These are phyloP conservation scores for Sphagnum fallax DNA, from an alignment of 228 moss, liverwort and hornwort species.

Conservation along the genomic window DNA sequence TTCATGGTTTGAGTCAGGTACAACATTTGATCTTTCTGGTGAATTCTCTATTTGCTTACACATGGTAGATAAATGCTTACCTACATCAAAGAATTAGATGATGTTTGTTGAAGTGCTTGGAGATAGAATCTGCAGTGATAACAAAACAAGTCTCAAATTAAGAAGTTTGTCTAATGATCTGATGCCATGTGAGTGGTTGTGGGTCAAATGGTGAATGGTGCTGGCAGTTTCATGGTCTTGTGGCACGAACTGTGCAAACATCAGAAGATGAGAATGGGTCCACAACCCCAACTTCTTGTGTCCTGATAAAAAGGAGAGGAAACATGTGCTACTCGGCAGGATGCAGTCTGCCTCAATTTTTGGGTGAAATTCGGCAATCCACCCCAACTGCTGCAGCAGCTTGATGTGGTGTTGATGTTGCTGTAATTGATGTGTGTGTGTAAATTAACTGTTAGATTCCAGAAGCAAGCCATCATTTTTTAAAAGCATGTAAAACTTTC, in stretches of 20 bases:
- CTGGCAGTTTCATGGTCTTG: slow-evolving; percentile 79
- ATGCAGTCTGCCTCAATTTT: slow-evolving; percentile 48
- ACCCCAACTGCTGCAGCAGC: slow-evolving; percentile 34
- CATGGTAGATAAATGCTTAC: neutral
- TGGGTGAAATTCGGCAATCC: slow-evolving; percentile 59
- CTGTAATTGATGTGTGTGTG: no score
- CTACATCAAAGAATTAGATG: neutral
- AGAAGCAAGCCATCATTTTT: no score
- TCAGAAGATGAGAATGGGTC: slow-evolving; percentile 21
- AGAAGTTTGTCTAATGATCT: neutral
- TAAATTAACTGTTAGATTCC: no score
- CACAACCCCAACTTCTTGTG: slow-evolving; percentile 12
- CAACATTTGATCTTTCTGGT: neutral
- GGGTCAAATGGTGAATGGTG: neutral
- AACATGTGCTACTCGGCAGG: slow-evolving; percentile 8
- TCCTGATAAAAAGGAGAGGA: slow-evolving; percentile 51
- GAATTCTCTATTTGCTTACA: neutral
- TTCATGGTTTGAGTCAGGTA: slow-evolving; percentile 94
- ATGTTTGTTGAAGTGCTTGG: neutral
- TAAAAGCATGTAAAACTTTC: no score
- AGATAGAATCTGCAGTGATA: neutral
- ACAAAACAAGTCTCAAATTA: no score
- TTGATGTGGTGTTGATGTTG: slow-evolving; percentile 11
- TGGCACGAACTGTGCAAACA: slow-evolving; percentile 49
- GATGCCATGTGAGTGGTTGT: neutral